Base-by-base conservation (phyloP, 768 basidiomycete genomes). In the Lactarius hengduanensis region DNA sequence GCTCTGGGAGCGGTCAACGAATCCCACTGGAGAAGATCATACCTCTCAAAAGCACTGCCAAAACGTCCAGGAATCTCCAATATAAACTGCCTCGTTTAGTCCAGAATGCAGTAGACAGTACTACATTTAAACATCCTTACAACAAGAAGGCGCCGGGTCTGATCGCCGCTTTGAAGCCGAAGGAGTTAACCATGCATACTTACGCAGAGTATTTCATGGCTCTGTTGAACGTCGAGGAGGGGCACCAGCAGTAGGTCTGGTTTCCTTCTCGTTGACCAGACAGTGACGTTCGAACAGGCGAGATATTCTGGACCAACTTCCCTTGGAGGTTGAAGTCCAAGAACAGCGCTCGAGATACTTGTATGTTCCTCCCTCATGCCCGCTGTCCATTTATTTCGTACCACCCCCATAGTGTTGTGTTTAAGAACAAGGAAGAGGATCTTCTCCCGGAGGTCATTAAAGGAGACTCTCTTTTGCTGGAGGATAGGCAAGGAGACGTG, bases 181-280 rank as follows among this genome's bases (percentile, higher is more conserved):
- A 1, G 1, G n/a, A 36, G 0, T 38, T 67, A 22, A 45, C 20
- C 13, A 36, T 63, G 16, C 57, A 59, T 11, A 67, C 61, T 3
- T 67, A 63, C 20, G 9, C 40, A 16, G 10, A 63, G 34, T 67
- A 54, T 22, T 67, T 62, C 26, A 43, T 32, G 10, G 57, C 61
- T 8, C 40, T 67, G 32, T 36, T 70, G 11, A 63, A 62, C 15
- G 36, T 70, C 4, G 59, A 68, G 43, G 75, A 76, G 45, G 78
- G 81, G 15, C 78, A 80, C 10, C 85, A 87, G 6, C 84, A 86
- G 73, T 70, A 76, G 32, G 81, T 86, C 4, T 72, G 75, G 32
- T 10, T 26, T 9, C 9, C 32, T 20, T 63, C 18, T 34, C 40
- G n/a, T 15, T 45, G n/a, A 16, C 18, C 38, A 28, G 16, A 77